Percentiles rank a stretch among this genome's conserved stretches.
These are phyloP conservation scores for Starmerella etchellsii DNA, from an alignment of 805 yeast species.

Conservation along the genomic window DNA sequence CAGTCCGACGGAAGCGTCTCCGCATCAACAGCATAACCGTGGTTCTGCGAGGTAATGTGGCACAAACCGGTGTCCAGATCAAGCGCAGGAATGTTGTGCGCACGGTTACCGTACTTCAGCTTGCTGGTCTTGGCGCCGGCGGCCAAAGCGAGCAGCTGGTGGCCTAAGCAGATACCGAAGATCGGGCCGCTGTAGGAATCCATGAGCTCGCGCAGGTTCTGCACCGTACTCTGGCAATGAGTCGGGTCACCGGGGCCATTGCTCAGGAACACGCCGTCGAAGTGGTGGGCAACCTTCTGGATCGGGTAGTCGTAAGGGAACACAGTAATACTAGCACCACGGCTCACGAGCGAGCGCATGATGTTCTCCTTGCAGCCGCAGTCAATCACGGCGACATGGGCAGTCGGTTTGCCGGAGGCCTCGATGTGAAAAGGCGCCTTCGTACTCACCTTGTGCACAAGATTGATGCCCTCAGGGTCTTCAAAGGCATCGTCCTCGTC, in stretches of 20 bases:
- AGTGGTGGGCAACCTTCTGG: slow-evolving; percentile 77
- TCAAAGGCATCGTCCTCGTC: slow-evolving; percentile 81
- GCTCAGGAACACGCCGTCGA: slow-evolving; percentile 88
- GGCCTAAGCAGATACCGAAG: slow-evolving; percentile 96
- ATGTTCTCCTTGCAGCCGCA: slow-evolving; percentile 99
- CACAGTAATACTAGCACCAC: slow-evolving; percentile 94
- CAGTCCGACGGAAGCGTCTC: slow-evolving; percentile 60
- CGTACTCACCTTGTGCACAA: slow-evolving; percentile 89
- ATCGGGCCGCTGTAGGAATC: slow-evolving; percentile 55
- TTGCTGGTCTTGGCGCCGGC: slow-evolving; percentile 87
- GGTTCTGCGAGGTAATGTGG: slow-evolving; percentile 97
- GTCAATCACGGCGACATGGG: slow-evolving; percentile 86
- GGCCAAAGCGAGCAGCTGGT: slow-evolving; percentile 90
- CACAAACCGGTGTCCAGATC: slow-evolving; percentile 84
- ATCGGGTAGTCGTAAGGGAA: slow-evolving; percentile 93
- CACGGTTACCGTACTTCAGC: slow-evolving; percentile 96
- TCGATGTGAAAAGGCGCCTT: slow-evolving; percentile 81
- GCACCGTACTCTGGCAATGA: slow-evolving; percentile 68
- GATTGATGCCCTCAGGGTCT: slow-evolving; percentile 80
- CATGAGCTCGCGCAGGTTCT: slow-evolving; percentile 60
- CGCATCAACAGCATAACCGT: slow-evolving; percentile 93
- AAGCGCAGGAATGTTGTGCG: slow-evolving; percentile 94
- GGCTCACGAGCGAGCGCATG: slow-evolving; percentile 77
- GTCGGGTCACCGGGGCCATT: slow-evolving; percentile 99
- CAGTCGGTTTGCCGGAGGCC: slow-evolving; percentile 25